Evolutionary conservation across 345 rosid genomes (phyloP).

Genomic region (Populus alba): DNA sequence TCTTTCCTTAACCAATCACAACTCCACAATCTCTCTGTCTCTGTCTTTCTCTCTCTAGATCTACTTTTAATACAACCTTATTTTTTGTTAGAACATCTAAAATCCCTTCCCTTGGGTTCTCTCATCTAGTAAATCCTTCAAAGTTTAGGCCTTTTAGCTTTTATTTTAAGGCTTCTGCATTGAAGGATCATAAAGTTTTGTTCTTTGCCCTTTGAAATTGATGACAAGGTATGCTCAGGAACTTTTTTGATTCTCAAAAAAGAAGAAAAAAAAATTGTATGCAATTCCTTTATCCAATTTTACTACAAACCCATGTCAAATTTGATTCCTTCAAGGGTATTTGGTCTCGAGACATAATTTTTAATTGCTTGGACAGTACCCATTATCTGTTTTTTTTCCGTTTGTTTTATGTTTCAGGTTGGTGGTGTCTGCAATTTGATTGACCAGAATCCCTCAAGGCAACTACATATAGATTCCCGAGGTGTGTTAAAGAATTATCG

Average conservation of each 20-base stretch:
- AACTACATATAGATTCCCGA: conserved; percentile 5
- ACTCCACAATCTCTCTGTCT: not conserved
- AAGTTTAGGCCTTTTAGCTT: conserved; percentile 16
- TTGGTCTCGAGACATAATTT: not conserved
- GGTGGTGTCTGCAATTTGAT: conserved; percentile 20
- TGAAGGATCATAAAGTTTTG: conserved; percentile 34
- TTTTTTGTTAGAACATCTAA: conserved; percentile 13
- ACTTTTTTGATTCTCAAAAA: not conserved
- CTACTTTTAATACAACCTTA: conserved; percentile 17
- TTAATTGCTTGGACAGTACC: not conserved
- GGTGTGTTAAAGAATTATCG: not conserved
- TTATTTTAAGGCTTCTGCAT: conserved; percentile 8
- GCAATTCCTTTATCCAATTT: not conserved
- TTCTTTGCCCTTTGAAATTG: conserved; percentile 1
- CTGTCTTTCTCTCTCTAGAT: conserved; percentile 21
- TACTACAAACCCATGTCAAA: not conserved
- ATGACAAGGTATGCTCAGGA: conserved; percentile 24
- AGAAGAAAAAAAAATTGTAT: not conserved
- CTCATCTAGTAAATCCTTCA: conserved; percentile 5
- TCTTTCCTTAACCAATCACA: conserved; percentile 16
- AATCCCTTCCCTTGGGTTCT: conserved; percentile 8
- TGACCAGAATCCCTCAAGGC: not conserved
- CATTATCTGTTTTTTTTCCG: not conserved
- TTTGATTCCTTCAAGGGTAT: not conserved
- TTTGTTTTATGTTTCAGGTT: conserved; percentile 17